Evolutionary conservation across 2,329 filamentous ascomycete species (phyloP), one percentile per base, ranked within the genome.

Genomic region (Graphilbum fragrans): DNA sequence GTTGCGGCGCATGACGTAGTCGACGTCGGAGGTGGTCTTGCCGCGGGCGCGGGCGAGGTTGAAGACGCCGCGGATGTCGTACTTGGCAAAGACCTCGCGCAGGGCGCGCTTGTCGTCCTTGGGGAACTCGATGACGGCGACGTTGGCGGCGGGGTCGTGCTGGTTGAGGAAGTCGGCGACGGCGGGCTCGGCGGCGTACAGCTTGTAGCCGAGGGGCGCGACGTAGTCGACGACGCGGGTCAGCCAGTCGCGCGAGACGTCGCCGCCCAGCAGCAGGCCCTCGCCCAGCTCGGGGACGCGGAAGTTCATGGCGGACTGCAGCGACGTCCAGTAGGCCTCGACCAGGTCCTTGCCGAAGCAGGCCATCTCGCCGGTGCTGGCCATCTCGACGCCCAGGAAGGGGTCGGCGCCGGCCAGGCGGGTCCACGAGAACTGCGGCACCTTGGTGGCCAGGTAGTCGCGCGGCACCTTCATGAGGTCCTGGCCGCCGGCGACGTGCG

Each of bases 251-350:
- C 80, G 81, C 51, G 67, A 70, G 46, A 78, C 37, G 11, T 37
- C 42, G 53, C 92, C 92, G 49, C 92, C 92, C 50, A 98, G 86
- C 41, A 98, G 80, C 45, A 98, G 80, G 66, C 92, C 90, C 71
- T 95, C 87, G 50, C 92, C 92, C 41, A 87, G 85, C 62, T 93
- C 82, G 35, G 92, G 92, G 55, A 95, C 77, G 53, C 88, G 86
- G 85, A 96, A 96, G 77, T 96, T 98, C 90, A 96, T 98, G 54
- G 86, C 90, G 18, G 86, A 92, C 66, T 98, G 92, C 47, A 94
- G 71, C 17, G 88, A 93, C 21, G 88, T 74, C 92, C 92, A 98
- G 77, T 98, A 98, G 41, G 92, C 92, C 61, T 98, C 92, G 38
- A 96, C 74, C 11, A 98, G 76, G 57, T 95, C 74, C 69, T 92